Conservation (phyloP, 1,139 yeast genomes). For the Zygoascus sp. region DNA sequence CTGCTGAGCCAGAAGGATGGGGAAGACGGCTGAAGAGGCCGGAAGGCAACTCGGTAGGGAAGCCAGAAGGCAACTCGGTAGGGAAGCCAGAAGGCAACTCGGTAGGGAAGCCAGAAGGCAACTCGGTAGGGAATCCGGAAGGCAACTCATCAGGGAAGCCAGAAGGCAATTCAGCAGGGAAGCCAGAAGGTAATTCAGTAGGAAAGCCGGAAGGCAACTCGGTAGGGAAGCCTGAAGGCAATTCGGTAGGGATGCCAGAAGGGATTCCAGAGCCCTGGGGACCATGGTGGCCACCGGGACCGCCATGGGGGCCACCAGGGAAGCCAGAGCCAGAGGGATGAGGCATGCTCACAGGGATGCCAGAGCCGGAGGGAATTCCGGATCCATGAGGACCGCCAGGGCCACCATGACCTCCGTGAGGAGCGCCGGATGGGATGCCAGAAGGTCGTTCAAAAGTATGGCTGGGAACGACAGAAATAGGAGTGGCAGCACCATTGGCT, state of each 20-base stretch:
- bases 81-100: no score
- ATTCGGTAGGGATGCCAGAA: no score
- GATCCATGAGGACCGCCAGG: background rate
- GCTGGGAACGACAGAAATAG: background rate
- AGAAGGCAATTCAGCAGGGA: no score
- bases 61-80: no score
- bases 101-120: no score
- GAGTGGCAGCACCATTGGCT: slow-evolving; percentile 4
- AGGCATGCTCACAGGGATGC: background rate
- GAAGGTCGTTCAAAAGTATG: background rate
- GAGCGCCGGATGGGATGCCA: background rate
- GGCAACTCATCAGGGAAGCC: no score
- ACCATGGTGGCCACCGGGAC: background rate
- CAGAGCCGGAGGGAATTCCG: slow-evolving; percentile 1
- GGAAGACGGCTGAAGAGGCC: background rate
- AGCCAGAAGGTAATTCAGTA: no score
- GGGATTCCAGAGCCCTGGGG: background rate
- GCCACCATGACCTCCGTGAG: background rate
- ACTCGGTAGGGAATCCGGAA: no score
- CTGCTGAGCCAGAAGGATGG: background rate
- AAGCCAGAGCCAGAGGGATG: slow-evolving; percentile 1
- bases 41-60: no score
- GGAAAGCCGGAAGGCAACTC: no score
- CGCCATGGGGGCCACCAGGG: background rate
- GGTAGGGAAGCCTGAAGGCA: no score